Conservation (phyloP, 2,329 filamentous ascomycete genomes). For the Nemania sp. region DNA sequence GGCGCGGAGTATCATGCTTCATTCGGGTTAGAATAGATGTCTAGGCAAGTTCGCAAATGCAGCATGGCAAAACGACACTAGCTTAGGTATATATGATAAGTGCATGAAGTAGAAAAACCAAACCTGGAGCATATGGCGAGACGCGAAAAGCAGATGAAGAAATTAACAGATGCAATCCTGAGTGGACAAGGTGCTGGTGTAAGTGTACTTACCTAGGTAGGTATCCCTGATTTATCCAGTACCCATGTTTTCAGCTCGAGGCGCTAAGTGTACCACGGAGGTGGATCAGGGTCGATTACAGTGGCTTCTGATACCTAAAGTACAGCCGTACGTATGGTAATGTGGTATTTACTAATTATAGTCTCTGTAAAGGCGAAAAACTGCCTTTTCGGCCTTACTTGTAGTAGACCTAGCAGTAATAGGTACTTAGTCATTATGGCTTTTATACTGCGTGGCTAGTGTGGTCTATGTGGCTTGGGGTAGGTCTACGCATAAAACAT, state of each 20-base stretch:
- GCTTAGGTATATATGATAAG: background rate
- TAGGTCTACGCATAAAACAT: no score
- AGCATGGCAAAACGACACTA: background rate
- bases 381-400: no score
- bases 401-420: no score
- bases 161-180: background rate
- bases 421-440: no score
- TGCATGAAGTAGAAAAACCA: background rate
- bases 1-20: background rate
- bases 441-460: no score
- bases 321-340: no score
- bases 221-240: background rate
- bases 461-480: no score
- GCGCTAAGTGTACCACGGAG: background rate
- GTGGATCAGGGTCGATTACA: background rate
- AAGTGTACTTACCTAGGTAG: no score
- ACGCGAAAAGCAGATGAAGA: background rate
- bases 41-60: background rate
- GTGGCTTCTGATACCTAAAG: background rate
- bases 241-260: constrained; percentile 30
- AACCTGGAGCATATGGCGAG: background rate
- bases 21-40: background rate
- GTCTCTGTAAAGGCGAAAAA: no score
- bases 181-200: background rate
- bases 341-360: constrained; percentile 8